A percentile compares a stretch with the other conserved stretches of the same genome.
These are phyloP conservation scores for Neurospora sp. DNA, from an alignment of 495 filamentous ascomycete genomes.

Conservation along the genomic window DNA sequence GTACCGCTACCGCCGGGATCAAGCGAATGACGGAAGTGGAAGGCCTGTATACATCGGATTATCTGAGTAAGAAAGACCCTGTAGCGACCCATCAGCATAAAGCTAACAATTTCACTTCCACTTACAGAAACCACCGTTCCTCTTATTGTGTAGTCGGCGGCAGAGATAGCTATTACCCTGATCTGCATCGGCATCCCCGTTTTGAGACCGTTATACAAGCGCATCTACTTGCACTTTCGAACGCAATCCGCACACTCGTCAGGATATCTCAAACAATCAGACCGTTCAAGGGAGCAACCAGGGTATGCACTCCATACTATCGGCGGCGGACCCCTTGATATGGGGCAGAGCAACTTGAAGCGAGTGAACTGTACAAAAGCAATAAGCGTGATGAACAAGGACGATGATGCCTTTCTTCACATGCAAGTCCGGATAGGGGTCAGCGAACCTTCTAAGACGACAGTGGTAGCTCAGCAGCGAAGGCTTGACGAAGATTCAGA, in stretches of 20 bases:
- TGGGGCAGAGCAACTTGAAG: background rate
- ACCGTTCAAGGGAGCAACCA: background rate
- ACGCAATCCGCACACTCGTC: background rate
- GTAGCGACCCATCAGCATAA: background rate
- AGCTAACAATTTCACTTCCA: background rate
- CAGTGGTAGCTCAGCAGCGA: background rate
- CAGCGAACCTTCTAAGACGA: background rate
- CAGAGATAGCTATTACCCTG: slow-evolving; percentile 18
- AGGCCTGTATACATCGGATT: slow-evolving; percentile 13
- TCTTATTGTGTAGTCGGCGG: slow-evolving; percentile 16
- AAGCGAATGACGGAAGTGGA: slow-evolving; percentile 12
- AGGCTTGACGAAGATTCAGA: background rate
- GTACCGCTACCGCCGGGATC: slow-evolving; percentile 16
- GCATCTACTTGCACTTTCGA: background rate
- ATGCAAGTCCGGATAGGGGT: background rate
- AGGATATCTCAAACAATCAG: slow-evolving; percentile 2
- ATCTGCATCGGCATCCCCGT: slow-evolving; percentile 21
- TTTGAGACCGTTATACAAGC: slow-evolving; percentile 8
- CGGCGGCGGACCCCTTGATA: background rate
- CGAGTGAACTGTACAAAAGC: background rate
- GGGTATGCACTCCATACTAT: slow-evolving; percentile 2
- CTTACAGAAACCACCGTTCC: slow-evolving; percentile 16
- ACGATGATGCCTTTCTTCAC: background rate
- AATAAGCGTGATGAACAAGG: background rate
- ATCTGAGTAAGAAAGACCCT: slow-evolving; percentile 1